These are phyloP conservation scores for Craterostigma plantagineum DNA, from an alignment of 257 asterid species.

Conservation along the genomic window DNA sequence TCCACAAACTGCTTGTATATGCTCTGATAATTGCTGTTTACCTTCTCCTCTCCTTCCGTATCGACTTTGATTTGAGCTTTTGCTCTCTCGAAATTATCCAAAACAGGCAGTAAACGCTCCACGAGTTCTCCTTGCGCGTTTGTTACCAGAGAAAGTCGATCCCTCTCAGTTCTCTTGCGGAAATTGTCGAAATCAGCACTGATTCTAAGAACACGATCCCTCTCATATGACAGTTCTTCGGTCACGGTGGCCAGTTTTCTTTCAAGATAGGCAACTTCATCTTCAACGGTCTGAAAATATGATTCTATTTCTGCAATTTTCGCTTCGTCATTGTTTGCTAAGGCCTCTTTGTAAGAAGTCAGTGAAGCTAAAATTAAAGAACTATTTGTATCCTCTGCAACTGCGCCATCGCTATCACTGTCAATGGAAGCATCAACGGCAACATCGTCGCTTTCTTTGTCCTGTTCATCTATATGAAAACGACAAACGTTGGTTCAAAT, in stretches of 20 bases:
- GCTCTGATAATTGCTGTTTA: conserved; percentile 52
- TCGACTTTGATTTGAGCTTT: conserved; percentile 55
- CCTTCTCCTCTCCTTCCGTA: conserved; percentile 70
- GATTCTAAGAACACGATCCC: no score
- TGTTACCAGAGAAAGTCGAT: conserved; percentile 43
- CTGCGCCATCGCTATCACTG: conserved; percentile 13
- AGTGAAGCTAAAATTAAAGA: conserved; percentile 35
- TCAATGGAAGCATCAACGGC: conserved; percentile 22
- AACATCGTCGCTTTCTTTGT: conserved; percentile 31
- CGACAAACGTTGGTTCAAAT: neutral
- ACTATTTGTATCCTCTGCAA: conserved; percentile 22
- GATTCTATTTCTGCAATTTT: conserved; percentile 46
- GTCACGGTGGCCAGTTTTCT: conserved; percentile 28
- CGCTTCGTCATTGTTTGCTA: conserved; percentile 43
- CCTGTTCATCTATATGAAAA: conserved; percentile 9
- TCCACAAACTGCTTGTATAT: conserved; percentile 71
- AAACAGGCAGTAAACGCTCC: conserved; percentile 51
- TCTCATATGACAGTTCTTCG: conserved; percentile 44
- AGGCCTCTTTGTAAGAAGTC: conserved; percentile 47
- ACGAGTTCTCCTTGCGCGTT: conserved; percentile 73
- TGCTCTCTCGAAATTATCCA: conserved; percentile 85
- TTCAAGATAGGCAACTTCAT: conserved; percentile 39
- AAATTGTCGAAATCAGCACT: no score
- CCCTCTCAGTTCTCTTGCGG: no score
- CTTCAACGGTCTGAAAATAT: conserved; percentile 41